Base-by-base conservation (phyloP, 2,329 filamentous ascomycete genomes). In the Paramyrothecium sp. region DNA sequence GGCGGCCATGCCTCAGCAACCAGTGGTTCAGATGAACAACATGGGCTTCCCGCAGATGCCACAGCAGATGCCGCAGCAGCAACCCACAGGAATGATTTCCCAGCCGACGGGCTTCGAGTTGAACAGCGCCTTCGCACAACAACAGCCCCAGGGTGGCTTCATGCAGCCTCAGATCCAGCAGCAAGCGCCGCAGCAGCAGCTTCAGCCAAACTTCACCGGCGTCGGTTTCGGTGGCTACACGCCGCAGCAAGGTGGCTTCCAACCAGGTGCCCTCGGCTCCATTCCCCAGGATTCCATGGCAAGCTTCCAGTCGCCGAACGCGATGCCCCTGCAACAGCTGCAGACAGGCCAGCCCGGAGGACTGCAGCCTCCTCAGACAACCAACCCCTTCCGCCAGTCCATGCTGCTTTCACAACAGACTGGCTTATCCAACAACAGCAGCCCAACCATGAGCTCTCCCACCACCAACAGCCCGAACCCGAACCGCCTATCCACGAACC, bases 361-460 rank as follows among this genome's bases (percentile, higher is more conserved):
- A 69, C 84, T 61, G 54, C 58, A 63, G 34, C 10, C 33, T 38
- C 64, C 63, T 22, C 64, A 65, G 13, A 87, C 80, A 21, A 97
- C 92, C 8, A 99, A 99, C 70, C 95, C 95, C 0, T 99, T 99
- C 84, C 85, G 95, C 47, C 89, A 92, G 69, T 97, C 94, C 1
- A 94, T 94, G 87, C 79, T 97, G 76, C 81, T 82, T 78, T 77
- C 71, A 59, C 79, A 82, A 67, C 78, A 80, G 65, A 85, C 85
- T 8, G 82, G 82, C 51, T 71, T 77, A 62, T 65, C n/a, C n/a
- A n/a, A 58, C 19, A 54, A 51, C 52, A 61, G 17, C 26, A 41
- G 21, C 55, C 61, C 22, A 54, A 60, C n/a, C 33, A 38, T 38
- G 33, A 16, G 10, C 58, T 69, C 78, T 60, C 72, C 78, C 55